Evolutionary conservation across 1,284 basidiomycete genomes (phyloP), one percentile per base, ranked within the genome.

Genomic region (Kwoniella shivajii): DNA sequence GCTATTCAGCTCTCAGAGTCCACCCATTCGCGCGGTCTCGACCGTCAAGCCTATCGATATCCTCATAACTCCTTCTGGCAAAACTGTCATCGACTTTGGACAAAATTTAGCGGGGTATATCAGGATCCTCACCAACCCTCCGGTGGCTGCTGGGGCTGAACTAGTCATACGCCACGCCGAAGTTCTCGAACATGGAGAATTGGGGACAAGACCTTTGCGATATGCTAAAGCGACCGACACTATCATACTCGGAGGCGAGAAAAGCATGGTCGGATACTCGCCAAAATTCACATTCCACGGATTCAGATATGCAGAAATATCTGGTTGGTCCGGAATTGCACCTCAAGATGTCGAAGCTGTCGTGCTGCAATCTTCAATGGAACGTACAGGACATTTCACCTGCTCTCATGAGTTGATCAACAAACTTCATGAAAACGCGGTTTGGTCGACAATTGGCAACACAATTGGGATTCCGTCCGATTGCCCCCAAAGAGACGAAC

Each of bases 401-500:
- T 66, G 61, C 30, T 64, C 62, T 2, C 64, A 66, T 41, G 4
- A 22, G 22, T 41, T 64, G 29, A 44, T 66, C 30, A 66, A 66
- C 24, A 50, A 50, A 37, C 50, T 66, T 2, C 64, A 66, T 33
- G 27, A 45, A 5, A 66, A 66, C 44, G 62, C 59, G 14, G 45
- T 62, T 13, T 63, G 60, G 54, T 47, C 54, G 5, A 46, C 54
- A 6, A 54, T 46, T 5, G 60, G 54, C 37, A 67, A 67, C 46
- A 60, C 60, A 20, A 55, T 64, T 13, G 56, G 55, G 16, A 49
- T 68, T 6, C 65, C 65, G 6, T 63, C 60, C 27, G 65, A 67
- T 33, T 67, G 65, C 38, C 65, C 65, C 26, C 65, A 67, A 51
- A 43, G 65, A 26, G 63, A 67, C 36, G 65, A 67, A 44, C 50